These are phyloP conservation scores for Powellomyces hirtus DNA, from an alignment of 192 early-diverging fungal species.

Conservation along the genomic window DNA sequence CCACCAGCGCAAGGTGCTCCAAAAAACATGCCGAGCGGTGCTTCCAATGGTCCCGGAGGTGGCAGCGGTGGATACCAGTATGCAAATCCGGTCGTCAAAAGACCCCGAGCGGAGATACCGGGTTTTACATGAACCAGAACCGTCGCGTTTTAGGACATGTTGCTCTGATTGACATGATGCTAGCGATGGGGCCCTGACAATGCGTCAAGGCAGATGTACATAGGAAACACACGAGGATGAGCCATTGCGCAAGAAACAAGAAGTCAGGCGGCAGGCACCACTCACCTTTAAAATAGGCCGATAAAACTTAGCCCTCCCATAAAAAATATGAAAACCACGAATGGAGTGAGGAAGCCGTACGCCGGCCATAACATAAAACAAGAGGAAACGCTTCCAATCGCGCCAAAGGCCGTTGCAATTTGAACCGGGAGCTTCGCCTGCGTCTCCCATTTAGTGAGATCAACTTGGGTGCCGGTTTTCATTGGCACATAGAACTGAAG, in stretches of 20 bases:
- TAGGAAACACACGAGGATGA: not conserved
- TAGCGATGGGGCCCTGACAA: not conserved
- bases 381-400: constrained; percentile 2
- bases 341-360: constrained; percentile 23
- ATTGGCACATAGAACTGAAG: constrained; percentile 27
- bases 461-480: constrained; percentile 14
- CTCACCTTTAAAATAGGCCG: constrained; percentile 28
- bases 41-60: not conserved
- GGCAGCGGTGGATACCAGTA: not conserved
- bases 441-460: constrained; percentile 30
- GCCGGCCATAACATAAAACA: constrained; percentile 31
- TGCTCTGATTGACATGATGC: too few species aligned
- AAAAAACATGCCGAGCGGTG: not conserved
- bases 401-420: constrained; percentile 25
- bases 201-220: not conserved
- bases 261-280: too few species aligned
- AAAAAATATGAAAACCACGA: constrained; percentile 20
- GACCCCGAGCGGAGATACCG: constrained; percentile 20
- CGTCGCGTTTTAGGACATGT: too few species aligned
- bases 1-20: too few species aligned
- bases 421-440: constrained; percentile 27
- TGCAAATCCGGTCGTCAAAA: constrained; percentile 3
- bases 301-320: constrained; percentile 29
- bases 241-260: too few species aligned
- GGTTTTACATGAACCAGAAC: constrained; percentile 10